These are phyloP conservation scores for Cercis canadensis DNA, from an alignment of 306 rosid genomes.

Conservation along the genomic window DNA sequence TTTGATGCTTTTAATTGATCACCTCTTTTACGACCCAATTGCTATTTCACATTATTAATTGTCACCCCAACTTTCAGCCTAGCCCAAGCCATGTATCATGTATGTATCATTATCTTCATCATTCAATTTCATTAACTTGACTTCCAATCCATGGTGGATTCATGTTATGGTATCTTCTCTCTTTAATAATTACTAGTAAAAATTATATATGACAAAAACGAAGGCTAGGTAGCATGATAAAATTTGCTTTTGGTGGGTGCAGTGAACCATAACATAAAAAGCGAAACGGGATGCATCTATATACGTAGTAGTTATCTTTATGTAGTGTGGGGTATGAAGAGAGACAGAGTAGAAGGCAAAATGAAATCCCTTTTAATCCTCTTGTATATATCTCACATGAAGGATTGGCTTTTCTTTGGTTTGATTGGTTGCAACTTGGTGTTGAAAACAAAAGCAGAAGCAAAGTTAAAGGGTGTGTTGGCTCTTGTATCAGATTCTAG, in stretches of 20 bases:
- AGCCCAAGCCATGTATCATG: background rate
- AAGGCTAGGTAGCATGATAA: too few species aligned
- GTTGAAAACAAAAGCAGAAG: constrained; percentile 32
- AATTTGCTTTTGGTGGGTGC: background rate
- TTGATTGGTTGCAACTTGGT: constrained; percentile 56
- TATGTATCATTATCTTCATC: too few species aligned
- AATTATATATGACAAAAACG: too few species aligned
- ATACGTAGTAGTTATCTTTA: background rate
- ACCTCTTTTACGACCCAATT: background rate
- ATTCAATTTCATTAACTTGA: too few species aligned
- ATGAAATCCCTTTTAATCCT: constrained; percentile 11
- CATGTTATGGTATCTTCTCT: too few species aligned
- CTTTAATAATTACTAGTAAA: too few species aligned
- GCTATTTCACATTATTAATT: background rate
- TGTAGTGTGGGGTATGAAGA: constrained; percentile 8
- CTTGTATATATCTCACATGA: constrained; percentile 11
- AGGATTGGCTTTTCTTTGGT: constrained; percentile 32
- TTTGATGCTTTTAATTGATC: background rate
- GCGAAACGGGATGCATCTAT: background rate
- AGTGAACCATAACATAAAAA: background rate
- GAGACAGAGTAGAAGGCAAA: constrained; percentile 20
- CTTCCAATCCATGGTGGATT: too few species aligned
- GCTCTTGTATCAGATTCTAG: constrained; percentile 27
- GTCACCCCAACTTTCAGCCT: too few species aligned
- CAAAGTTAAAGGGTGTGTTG: background rate